phyloP scores from a whole-genome alignment of 768 basidiomycete species.

The Amanita exitialis region DNA sequence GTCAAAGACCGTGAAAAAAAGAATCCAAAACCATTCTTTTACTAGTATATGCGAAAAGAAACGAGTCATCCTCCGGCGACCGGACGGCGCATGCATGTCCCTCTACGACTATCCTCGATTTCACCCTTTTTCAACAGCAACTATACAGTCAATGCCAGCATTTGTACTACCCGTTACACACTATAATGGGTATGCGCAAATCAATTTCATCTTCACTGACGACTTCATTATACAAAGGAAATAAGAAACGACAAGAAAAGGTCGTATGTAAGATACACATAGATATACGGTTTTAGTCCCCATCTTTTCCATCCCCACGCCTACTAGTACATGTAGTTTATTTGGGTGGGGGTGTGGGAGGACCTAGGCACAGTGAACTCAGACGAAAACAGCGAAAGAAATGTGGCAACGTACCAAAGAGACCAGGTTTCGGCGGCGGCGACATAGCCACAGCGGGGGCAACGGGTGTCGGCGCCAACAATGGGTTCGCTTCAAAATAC shows the following conservation, averaged over 20 bases:
- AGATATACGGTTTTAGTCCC: background rate
- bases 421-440: conserved; percentile 46
- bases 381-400: background rate
- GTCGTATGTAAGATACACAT: background rate
- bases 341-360: conserved; percentile 36
- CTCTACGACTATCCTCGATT: too few relatives aligned
- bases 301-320: background rate
- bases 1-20: too few relatives aligned
- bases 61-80: too few relatives aligned
- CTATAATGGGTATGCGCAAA: too few relatives aligned
- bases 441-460: conserved; percentile 25
- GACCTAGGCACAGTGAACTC: conserved; percentile 18
- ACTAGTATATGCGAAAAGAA: too few relatives aligned
- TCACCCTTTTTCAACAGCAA: conserved; percentile 1
- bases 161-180: too few relatives aligned
- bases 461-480: conserved; percentile 39
- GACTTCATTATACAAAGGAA: too few relatives aligned
- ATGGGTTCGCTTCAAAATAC: conserved; percentile 45
- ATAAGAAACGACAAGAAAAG: background rate
- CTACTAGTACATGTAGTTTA: conserved; percentile 8
- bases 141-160: too few relatives aligned
- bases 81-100: too few relatives aligned
- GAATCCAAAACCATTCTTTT: too few relatives aligned
- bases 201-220: too few relatives aligned
- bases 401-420: conserved; percentile 42